A percentile compares a stretch with the other conserved stretches of the same genome.
Evolutionary conservation across 495 filamentous ascomycete genomes (phyloP).

Genomic region (Beverwykella pulmonaria): DNA sequence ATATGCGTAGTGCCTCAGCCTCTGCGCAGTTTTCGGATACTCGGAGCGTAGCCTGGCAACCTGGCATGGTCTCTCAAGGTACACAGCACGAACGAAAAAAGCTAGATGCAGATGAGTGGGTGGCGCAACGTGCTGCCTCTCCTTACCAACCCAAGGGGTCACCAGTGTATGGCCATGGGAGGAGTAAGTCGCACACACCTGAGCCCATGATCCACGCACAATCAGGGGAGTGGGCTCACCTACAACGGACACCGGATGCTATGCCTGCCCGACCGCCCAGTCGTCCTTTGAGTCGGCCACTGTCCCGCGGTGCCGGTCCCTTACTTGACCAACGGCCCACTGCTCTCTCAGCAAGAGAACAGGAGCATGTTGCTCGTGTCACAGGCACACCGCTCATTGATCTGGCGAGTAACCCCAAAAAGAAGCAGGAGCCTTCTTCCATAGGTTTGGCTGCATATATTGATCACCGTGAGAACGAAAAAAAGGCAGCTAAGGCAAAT

Average conservation of each 20-base stretch:
- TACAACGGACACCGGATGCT: conserved; percentile 30
- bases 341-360: conserved; percentile 86
- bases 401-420: conserved; percentile 21
- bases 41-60: conserved; percentile 70
- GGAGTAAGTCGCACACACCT: conserved; percentile 34
- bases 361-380: conserved; percentile 86
- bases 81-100: conserved; percentile 41
- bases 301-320: conserved; percentile 39
- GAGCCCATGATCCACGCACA: conserved; percentile 50
- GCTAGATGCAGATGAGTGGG: conserved; percentile 75
- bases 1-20: conserved; percentile 46
- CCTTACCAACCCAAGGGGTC: conserved; percentile 54
- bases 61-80: conserved; percentile 49
- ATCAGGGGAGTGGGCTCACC: conserved; percentile 61
- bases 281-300: conserved; percentile 36
- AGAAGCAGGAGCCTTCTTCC: conserved; percentile 19
- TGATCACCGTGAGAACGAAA: conserved; percentile 35
- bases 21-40: conserved; percentile 56
- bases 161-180: conserved; percentile 48
- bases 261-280: conserved; percentile 27
- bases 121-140: conserved; percentile 76
- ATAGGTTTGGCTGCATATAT: conserved; percentile 33
- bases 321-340: conserved; percentile 40
- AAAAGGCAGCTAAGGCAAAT: conserved; percentile 27
- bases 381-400: conserved; percentile 72